A percentile compares a stretch with the other conserved stretches of the same genome.
Evolutionary conservation across 129 eudicot genomes (phyloP).

Genomic region (carrot (Daucus carota)): DNA sequence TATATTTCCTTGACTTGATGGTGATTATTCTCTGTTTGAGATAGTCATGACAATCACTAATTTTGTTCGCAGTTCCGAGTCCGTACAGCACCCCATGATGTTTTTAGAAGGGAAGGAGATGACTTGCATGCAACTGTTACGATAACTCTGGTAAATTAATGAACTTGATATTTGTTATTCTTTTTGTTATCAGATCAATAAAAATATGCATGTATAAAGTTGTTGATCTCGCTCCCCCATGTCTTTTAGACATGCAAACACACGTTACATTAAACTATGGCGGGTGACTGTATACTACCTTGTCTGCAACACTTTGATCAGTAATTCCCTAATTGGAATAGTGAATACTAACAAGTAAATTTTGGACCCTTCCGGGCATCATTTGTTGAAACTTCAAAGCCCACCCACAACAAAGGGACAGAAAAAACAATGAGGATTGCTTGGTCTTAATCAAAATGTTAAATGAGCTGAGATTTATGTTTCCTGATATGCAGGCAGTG

Average conservation of each 20-base stretch:
- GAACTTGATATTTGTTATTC: not conserved
- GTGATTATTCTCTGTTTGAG: not conserved
- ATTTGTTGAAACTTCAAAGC: not conserved
- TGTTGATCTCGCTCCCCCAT: not conserved
- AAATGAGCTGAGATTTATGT: no score
- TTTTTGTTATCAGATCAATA: not conserved
- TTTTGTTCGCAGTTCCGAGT: constrained; percentile 62
- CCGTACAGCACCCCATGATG: constrained; percentile 85
- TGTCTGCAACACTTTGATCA: not conserved
- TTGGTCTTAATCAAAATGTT: no score
- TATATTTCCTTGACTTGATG: constrained; percentile 6
- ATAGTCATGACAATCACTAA: constrained; percentile 4
- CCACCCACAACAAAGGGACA: not conserved
- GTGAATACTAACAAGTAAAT: not conserved
- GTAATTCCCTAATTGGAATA: not conserved
- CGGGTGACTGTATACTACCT: not conserved
- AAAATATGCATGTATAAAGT: not conserved
- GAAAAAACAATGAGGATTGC: not conserved
- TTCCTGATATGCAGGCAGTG: no score
- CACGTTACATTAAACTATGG: not conserved
- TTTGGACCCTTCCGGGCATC: not conserved
- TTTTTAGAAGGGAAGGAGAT: constrained; percentile 78
- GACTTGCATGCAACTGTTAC: constrained; percentile 77
- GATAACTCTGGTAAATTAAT: constrained; percentile 60
- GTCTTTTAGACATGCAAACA: not conserved